Evolutionary conservation across 495 filamentous ascomycete genomes (phyloP).

Genomic region (Hyaloscypha bicolor): DNA sequence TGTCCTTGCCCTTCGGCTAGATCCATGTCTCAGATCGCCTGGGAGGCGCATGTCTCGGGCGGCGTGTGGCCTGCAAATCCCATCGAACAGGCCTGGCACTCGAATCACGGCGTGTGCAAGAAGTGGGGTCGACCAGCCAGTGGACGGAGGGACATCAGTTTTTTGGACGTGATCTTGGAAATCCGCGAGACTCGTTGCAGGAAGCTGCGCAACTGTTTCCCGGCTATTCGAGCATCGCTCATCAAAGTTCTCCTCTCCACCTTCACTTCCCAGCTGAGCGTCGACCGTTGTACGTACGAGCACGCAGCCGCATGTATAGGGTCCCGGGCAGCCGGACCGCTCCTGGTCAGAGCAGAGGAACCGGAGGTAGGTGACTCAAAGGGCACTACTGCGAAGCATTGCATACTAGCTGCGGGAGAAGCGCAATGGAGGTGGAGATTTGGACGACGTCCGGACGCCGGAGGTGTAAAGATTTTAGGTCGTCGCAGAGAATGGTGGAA

Average conservation of each 20-base stretch:
- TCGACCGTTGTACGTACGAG: slow-evolving; percentile 2
- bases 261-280: not conserved
- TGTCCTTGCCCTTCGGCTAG: not conserved
- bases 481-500: not conserved
- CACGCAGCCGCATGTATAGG: not conserved
- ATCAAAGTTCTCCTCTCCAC: not conserved
- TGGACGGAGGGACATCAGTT: not conserved
- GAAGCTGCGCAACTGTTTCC: not conserved
- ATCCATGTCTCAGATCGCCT: slow-evolving; percentile 26
- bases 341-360: not conserved
- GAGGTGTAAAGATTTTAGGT: not conserved
- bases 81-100: not conserved
- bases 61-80: not conserved
- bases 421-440: not conserved
- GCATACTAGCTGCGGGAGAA: not conserved
- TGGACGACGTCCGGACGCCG: not conserved
- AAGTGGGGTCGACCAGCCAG: not conserved
- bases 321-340: slow-evolving; percentile 7
- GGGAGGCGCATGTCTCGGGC: not conserved
- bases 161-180: not conserved
- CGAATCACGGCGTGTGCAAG: not conserved
- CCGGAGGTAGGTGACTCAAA: not conserved
- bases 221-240: slow-evolving; percentile 19
- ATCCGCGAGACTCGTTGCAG: not conserved
- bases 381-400: not conserved